Evolutionary conservation across 441 rosid species (phyloP), one percentile per base, ranked within the genome.

Genomic region (Manihot esculenta): DNA sequence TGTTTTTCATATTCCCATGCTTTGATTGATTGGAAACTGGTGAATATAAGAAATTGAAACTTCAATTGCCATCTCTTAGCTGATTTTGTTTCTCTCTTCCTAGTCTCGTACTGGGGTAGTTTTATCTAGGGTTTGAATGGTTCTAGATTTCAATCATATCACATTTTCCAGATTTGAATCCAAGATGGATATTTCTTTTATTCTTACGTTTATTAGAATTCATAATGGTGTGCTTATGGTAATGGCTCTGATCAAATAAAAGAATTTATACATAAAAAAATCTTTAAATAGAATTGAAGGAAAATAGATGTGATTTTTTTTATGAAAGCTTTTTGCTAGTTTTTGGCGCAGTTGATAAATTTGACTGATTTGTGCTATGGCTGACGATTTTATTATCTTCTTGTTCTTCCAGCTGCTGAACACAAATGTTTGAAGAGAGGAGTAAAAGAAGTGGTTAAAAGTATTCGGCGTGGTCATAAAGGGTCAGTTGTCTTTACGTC

Each of bases 371-470:
- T n/a, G n/a, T n/a, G n/a, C n/a, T n/a, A 6, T 30, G 57, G 41
- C 20, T 62, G 21, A 21, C 21, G 3, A 65, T 10, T 7, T 38
- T 2, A 11, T 38, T 38, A 5, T 38, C 42, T 5, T 30, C 66
- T 55, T 64, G 17, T 65, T 59, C 42, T 47, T 56, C 50, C 78
- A 95, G 97, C 97, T 77, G 86, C 98, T 64, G 98, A 89, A 13
- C 82, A 84, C 59, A 95, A 91, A 75, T 92, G 99, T 77, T 79
- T 95, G 89, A 95, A 91, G 85, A 88, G 99, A 82, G 99, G 99
- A 12, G 99, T 95, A 21, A 95, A 95, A 76, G 98, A 94, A 83
- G 99, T 95, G 1, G 98, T 95, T 26, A 91, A 92, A 79, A 90
- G 97, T 71, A 92, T 95, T 24, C 78, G 98, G 53, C 92, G 97